Percentiles rank a stretch among this genome's conserved stretches.
Evolutionary conservation across 2,329 filamentous ascomycete genomes (phyloP).

Genomic region (Nothophoma quercina): DNA sequence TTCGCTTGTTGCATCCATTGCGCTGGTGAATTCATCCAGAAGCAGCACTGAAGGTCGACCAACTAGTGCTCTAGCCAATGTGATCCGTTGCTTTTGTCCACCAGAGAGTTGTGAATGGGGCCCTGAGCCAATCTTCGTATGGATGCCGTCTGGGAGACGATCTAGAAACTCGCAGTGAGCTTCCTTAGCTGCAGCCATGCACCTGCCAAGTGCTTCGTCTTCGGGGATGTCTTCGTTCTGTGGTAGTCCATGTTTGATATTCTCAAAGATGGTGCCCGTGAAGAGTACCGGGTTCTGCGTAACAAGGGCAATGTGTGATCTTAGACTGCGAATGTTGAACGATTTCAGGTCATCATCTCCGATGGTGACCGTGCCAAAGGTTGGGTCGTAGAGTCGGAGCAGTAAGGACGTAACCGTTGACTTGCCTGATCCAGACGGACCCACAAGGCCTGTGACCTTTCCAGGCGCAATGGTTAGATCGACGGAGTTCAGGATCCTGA

Average conservation of each 20-base stretch:
- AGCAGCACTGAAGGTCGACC: slow-evolving; percentile 44
- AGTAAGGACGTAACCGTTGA: slow-evolving; percentile 55
- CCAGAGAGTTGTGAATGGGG: slow-evolving; percentile 47
- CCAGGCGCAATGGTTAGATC: slow-evolving; percentile 48
- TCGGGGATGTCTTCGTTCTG: slow-evolving; percentile 29
- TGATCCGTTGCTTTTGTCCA: slow-evolving; percentile 50
- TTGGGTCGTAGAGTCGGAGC: slow-evolving; percentile 50
- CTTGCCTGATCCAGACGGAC: slow-evolving; percentile 55
- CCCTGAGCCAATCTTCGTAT: slow-evolving; percentile 44
- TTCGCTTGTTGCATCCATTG: slow-evolving; percentile 42
- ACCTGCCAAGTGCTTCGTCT: slow-evolving; percentile 54
- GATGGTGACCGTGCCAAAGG: slow-evolving; percentile 37
- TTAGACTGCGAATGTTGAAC: slow-evolving; percentile 42
- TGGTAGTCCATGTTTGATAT: slow-evolving; percentile 45
- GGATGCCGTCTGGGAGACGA: slow-evolving; percentile 44
- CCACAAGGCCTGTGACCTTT: slow-evolving; percentile 56
- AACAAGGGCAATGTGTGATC: slow-evolving; percentile 44
- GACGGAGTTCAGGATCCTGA: slow-evolving; percentile 50
- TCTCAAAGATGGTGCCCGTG: slow-evolving; percentile 46
- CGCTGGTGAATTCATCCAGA: slow-evolving; percentile 49
- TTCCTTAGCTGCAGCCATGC: slow-evolving; percentile 59
- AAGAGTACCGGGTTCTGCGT: slow-evolving; percentile 46
- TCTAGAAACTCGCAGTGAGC: slow-evolving; percentile 59
- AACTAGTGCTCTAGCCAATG: slow-evolving; percentile 47
- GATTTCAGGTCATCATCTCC: slow-evolving; percentile 36